Base-by-base conservation (phyloP, 2,329 filamentous ascomycete species). In the Phialophora expanda region DNA sequence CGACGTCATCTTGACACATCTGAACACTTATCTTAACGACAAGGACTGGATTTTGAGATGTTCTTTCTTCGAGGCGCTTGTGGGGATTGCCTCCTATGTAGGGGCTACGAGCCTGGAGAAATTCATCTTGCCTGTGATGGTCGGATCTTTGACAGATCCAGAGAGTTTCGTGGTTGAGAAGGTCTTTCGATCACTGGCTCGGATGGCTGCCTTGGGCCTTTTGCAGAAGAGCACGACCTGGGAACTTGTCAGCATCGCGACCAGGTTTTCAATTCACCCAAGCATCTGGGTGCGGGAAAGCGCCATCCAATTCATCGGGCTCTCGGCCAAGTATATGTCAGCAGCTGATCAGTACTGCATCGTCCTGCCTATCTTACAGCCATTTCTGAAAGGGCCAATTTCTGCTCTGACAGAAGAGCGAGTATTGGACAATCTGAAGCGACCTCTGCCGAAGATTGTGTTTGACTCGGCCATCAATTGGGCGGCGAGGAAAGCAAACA, bases 1-100 rank as follows among this genome's bases (percentile, higher is more conserved):
- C 76, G 95, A 99, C 75, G 92, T 99, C n/a, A 89, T 99, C 17
- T 82, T 99, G 24, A 96, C 93, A 34, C 95, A 99, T 79, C 82
- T 99, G 30, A 98, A 98, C 75, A 99, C 95, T 0, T 99, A 99
- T 73, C 81, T 99, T 8, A 99, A 99, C 71, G 95, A 98, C 73
- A 88, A 90, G 50, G 93, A 99, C 76, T 99, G 95, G 95, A 92
- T 92, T 76, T 81, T 99, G 34, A 97, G 97, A 77, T 97, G 93
- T 73, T 93, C 94, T 2, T 98, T 98, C 75, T 97, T 99, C 74
- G 93, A 97, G 74, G 92, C 93, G 0, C 92, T 98, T 28, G 92
- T 98, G 17, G 94, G 93, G 3, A 93, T 99, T 70, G 92, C 93
- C 3, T 87, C 91, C 0, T 97, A 97, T 72, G 86, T 98, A 38